Percentiles rank a stretch among this genome's conserved stretches.
Conservation (phyloP, 768 basidiomycete genomes). For the Macrolepiota dolichaula region DNA sequence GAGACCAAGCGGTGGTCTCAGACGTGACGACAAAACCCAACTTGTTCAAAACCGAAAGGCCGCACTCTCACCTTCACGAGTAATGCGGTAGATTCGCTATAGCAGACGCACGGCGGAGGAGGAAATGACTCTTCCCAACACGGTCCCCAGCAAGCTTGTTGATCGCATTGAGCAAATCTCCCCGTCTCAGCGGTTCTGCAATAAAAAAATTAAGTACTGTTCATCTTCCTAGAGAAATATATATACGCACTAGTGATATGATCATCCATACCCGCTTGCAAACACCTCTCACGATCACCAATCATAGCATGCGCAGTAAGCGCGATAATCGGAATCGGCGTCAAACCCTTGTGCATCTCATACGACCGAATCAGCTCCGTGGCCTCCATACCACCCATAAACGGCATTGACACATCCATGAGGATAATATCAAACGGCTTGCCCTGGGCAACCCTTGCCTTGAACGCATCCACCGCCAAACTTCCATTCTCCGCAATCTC, state of each 20-base stretch:
- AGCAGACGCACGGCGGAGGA: slow-evolving; percentile 28
- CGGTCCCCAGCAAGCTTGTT: slow-evolving; percentile 75
- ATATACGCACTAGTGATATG: slow-evolving; percentile 71
- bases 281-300: slow-evolving; percentile 54
- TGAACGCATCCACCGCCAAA: slow-evolving; percentile 90
- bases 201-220: background rate
- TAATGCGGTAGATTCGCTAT: slow-evolving; percentile 17
- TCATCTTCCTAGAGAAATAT: background rate
- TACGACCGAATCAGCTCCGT: slow-evolving; percentile 88
- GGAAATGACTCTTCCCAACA: slow-evolving; percentile 33
- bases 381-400: slow-evolving; percentile 99
- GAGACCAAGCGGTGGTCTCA: background rate
- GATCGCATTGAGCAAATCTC: slow-evolving; percentile 78
- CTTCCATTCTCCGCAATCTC: slow-evolving; percentile 98
- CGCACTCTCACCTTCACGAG: slow-evolving; percentile 4
- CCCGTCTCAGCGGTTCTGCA: slow-evolving; percentile 73
- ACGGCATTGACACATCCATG: slow-evolving; percentile 98
- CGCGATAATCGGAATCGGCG: slow-evolving; percentile 89
- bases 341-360: slow-evolving; percentile 68
- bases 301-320: slow-evolving; percentile 98
- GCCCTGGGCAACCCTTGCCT: slow-evolving; percentile 63
- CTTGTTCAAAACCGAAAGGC: background rate
- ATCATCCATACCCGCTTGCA: slow-evolving; percentile 62
- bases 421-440: slow-evolving; percentile 90
- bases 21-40: background rate